Evolutionary conservation across 202 grass and related monocot species (phyloP).

Genomic region (Dendrocalamus latiflorus): DNA sequence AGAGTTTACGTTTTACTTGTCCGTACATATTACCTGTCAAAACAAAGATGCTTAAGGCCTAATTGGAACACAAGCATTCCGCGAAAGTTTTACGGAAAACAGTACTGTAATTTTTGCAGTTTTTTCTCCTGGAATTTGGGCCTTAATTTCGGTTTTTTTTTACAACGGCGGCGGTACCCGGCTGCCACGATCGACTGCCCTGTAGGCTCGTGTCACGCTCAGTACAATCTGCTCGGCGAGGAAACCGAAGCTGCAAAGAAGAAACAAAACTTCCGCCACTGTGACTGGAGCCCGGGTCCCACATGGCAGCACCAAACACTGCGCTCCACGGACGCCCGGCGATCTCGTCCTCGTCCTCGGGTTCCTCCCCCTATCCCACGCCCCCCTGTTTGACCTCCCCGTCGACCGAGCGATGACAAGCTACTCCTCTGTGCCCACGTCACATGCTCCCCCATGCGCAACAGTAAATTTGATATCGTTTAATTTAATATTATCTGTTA

Average conservation of each 20-base stretch:
- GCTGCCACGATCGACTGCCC: neutral
- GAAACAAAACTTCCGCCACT: neutral
- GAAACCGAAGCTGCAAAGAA: neutral
- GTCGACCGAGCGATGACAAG: neutral
- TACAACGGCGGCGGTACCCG: neutral
- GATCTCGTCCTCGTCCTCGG: neutral
- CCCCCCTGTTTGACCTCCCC: neutral
- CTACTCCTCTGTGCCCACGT: neutral
- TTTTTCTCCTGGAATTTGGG: neutral
- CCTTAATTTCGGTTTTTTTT: too few relatives aligned
- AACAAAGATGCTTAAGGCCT: neutral
- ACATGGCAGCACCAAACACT: neutral
- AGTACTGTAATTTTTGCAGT: neutral
- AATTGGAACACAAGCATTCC: neutral
- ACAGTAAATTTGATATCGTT: neutral
- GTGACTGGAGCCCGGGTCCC: neutral
- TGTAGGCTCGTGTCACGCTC: neutral
- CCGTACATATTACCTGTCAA: too few relatives aligned
- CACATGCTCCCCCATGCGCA: neutral
- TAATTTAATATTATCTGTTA: too few relatives aligned
- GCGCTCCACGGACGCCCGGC: neutral
- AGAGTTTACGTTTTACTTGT: neutral
- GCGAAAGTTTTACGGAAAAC: neutral
- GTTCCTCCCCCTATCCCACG: neutral
- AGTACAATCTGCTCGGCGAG: neutral